A percentile compares a stretch with the other conserved stretches of the same genome.
Evolutionary conservation across 306 rosid genomes (phyloP).

Genomic region (Geum urbanum): DNA sequence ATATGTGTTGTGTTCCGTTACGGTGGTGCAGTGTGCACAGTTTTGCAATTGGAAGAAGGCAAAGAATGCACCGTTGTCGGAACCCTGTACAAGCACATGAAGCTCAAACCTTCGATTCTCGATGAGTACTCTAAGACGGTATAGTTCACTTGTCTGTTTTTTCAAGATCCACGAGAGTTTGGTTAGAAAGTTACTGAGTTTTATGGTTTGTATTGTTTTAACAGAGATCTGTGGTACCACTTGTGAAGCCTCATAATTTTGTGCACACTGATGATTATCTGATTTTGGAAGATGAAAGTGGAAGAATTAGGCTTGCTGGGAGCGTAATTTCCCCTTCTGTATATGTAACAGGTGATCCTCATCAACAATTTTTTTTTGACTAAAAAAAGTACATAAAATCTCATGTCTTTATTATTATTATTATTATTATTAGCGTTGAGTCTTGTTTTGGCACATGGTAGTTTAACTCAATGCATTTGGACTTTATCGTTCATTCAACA

Average conservation of each 20-base stretch:
- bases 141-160: background rate
- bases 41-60: constrained; percentile 63
- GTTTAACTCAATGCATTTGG: background rate
- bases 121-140: constrained; percentile 95
- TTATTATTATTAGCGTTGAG: background rate
- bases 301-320: constrained; percentile 87
- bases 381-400: background rate
- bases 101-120: constrained; percentile 82
- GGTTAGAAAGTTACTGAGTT: background rate
- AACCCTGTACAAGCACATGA: constrained; percentile 88
- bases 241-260: constrained; percentile 72
- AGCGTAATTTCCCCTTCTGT: constrained; percentile 52
- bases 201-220: background rate
- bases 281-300: constrained; percentile 90
- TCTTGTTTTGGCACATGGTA: background rate
- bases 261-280: constrained; percentile 68
- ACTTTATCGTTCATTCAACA: background rate
- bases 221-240: constrained; percentile 65
- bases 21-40: constrained; percentile 58
- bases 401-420: background rate
- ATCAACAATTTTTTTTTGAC: constrained; percentile 1
- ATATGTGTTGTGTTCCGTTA: constrained; percentile 2
- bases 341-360: constrained; percentile 70
- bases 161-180: too few species aligned
- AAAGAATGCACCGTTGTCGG: constrained; percentile 87